phyloP scores from a whole-genome alignment of 2,329 filamentous ascomycete species.

The Phialophora verrucosa region DNA sequence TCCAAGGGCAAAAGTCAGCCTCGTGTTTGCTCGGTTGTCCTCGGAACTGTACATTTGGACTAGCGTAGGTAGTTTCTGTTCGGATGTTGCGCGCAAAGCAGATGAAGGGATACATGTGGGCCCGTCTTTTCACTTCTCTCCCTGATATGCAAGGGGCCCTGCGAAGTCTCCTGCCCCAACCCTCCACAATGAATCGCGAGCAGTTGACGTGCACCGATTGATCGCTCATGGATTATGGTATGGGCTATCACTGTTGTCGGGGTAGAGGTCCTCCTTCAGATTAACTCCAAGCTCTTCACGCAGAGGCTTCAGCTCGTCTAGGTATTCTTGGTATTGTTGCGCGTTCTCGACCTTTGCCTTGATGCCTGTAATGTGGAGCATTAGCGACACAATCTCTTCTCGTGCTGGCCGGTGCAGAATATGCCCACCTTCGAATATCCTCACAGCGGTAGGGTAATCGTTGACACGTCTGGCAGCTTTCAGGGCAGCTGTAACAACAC shows the following conservation, averaged over 20 bases:
- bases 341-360: slow-evolving; percentile 99
- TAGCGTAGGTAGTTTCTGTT: slow-evolving; percentile 14
- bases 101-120: slow-evolving; percentile 11
- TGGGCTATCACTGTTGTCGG: slow-evolving; percentile 52
- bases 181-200: slow-evolving; percentile 5
- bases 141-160: slow-evolving; percentile 3
- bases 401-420: neutral
- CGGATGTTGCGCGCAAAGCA: slow-evolving; percentile 12
- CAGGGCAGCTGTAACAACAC: slow-evolving; percentile 88
- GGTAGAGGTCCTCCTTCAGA: slow-evolving; percentile 92
- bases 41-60: slow-evolving; percentile 23
- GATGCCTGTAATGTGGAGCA: slow-evolving; percentile 67
- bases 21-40: slow-evolving; percentile 2
- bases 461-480: slow-evolving; percentile 95
- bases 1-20: neutral
- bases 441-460: slow-evolving; percentile 96
- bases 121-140: neutral
- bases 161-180: slow-evolving; percentile 13
- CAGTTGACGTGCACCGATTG: neutral
- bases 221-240: slow-evolving; percentile 38
- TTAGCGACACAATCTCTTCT: slow-evolving; percentile 1
- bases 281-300: slow-evolving; percentile 91
- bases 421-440: slow-evolving; percentile 89
- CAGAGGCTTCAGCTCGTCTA: slow-evolving; percentile 88
- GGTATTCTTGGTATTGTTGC: slow-evolving; percentile 88